phyloP scores from a whole-genome alignment of 1,284 basidiomycete genomes.

The Gymnopus androsaceus region DNA sequence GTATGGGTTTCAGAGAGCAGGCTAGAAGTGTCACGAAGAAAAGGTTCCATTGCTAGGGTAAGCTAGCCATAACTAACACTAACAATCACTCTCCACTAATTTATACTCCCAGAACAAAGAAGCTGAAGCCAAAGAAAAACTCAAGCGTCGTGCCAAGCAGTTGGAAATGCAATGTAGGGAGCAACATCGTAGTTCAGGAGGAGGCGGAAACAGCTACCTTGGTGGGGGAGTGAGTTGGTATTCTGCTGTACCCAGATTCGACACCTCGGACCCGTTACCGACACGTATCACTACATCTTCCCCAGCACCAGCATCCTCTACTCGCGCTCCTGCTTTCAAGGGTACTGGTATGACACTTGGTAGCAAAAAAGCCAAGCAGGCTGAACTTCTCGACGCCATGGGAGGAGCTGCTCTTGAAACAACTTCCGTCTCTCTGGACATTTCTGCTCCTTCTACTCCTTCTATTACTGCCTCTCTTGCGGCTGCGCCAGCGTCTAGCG shows the following conservation, averaged over 20 bases:
- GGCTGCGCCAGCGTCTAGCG: conserved; percentile 44
- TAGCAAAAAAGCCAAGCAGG: conserved; percentile 85
- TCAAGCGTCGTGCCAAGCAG: conserved; percentile 97
- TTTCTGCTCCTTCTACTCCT: conserved; percentile 60
- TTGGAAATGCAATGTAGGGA: conserved; percentile 97
- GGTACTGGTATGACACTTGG: conserved; percentile 98
- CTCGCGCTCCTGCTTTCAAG: conserved; percentile 84
- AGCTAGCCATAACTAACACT: no score
- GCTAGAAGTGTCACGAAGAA: conserved; percentile 99
- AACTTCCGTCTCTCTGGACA: conserved; percentile 48
- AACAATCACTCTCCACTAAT: no score
- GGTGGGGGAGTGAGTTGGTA: conserved; percentile 71
- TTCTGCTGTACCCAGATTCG: conserved; percentile 69
- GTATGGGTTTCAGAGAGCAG: conserved; percentile 91
- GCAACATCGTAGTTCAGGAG: conserved; percentile 65
- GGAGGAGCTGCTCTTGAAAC: conserved; percentile 75
- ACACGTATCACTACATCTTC: conserved; percentile 46
- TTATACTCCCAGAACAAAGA: conserved; percentile 84
- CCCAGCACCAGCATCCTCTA: conserved; percentile 50
- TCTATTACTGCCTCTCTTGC: conserved; percentile 47
- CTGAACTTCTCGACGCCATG: conserved; percentile 85
- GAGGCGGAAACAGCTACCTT: conserved; percentile 57
- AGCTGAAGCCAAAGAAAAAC: conserved; percentile 98
- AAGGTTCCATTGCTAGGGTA: conserved; percentile 96
- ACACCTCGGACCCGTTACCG: conserved; percentile 52